Evolutionary conservation across 495 filamentous ascomycete genomes (phyloP), one percentile per base, ranked within the genome.

Genomic region (Darksidea phi): DNA sequence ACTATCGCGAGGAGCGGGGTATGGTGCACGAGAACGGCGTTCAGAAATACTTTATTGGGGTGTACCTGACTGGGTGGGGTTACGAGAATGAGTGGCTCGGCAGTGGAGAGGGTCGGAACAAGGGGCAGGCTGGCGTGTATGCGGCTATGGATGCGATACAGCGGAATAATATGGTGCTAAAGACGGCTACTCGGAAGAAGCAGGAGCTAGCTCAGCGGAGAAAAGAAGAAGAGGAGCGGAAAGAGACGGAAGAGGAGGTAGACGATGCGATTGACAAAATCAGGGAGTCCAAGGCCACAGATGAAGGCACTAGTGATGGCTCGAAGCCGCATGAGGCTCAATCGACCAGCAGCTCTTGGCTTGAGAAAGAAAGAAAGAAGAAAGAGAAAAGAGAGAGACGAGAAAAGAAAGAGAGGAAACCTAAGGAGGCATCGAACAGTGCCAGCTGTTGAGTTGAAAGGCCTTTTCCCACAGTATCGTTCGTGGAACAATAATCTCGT

Each of bases 51-150:
- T 89, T 80, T 65, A 79, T 94, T n/a, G 88, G 82, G 0, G 82
- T 86, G 0, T 90, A 85, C 71, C 73, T 91, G 18, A 82, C 82
- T 6, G 90, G 90, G 1, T 89, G 85, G 79, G 88, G 89, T 15
- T 87, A 86, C 76, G 74, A 76, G 18, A 78, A 82, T 38, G 74
- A 80, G 67, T 75, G 80, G 68, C 71, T 96, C 7, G 90, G 88
- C 0, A 79, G 76, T 34, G 91, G 89, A 15, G 79, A 77, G 24
- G 91, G 85, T 6, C 69, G 79, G 43, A 87, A 80, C 50, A 94
- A 93, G 72, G 82, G 80, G 52, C 86, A 87, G 49, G 91, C 90
- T 10, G 88, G 88, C 1, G 77, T 83, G 48, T 80, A 79, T 57
- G 91, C 91, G 25, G 91, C 91, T 25, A 71, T 73, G 45, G 74